Evolutionary conservation across 768 basidiomycete species (phyloP).

Genomic region (Leccinum boreale): DNA sequence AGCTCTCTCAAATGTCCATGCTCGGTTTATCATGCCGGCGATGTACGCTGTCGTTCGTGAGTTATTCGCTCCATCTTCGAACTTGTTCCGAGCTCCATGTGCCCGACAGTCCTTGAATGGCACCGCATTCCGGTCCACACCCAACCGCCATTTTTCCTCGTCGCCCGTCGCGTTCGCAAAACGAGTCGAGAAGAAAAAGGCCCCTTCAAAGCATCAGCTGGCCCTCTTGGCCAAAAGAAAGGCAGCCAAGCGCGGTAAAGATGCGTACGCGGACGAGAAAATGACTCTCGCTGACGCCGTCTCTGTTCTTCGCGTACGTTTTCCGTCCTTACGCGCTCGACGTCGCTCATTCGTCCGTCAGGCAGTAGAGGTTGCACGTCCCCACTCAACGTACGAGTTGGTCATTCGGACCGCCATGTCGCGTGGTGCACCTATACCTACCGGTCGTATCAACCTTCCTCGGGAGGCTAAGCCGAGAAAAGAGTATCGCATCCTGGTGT

Average conservation of each 20-base stretch:
- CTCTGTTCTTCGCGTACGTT: conserved; percentile 63
- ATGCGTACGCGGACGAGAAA: conserved; percentile 61
- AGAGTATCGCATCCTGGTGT: conserved; percentile 84
- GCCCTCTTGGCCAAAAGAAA: conserved; percentile 63
- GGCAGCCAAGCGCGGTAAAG: conserved; percentile 50
- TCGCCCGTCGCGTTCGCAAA: conserved; percentile 42
- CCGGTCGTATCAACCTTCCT: conserved; percentile 85
- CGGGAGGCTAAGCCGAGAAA: conserved; percentile 69
- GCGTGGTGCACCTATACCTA: conserved; percentile 78
- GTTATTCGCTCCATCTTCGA: not conserved
- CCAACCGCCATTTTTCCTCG: conserved; percentile 46
- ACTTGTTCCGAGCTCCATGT: not conserved
- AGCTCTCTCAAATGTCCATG: conserved; percentile 13
- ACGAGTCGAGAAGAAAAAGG: conserved; percentile 53
- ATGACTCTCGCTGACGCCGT: conserved; percentile 67
- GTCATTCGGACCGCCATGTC: conserved; percentile 76
- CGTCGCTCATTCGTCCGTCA: conserved; percentile 29
- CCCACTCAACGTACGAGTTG: conserved; percentile 75
- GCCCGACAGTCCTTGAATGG: conserved; percentile 4
- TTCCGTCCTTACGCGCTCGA: not conserved
- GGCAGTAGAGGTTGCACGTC: conserved; percentile 82
- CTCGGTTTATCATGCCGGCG: conserved; percentile 26
- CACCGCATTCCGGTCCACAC: not conserved
- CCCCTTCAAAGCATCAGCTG: conserved; percentile 66
- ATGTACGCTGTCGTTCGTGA: conserved; percentile 16